phyloP scores from a whole-genome alignment of 2,329 filamentous ascomycete species.

The Pleoardoris graminearum region DNA sequence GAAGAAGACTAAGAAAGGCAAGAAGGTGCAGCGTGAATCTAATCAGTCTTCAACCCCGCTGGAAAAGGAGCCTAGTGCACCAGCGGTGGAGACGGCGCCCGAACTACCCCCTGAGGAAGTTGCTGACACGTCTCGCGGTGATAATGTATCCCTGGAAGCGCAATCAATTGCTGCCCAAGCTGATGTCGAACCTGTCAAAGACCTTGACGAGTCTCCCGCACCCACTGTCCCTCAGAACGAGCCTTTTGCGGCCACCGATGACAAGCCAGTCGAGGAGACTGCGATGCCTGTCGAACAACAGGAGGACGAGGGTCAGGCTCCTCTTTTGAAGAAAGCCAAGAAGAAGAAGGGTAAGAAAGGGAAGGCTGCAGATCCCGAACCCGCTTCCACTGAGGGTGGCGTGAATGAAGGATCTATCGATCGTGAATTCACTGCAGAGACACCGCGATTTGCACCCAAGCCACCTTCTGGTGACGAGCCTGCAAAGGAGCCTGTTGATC shows the following conservation, averaged over 20 bases:
- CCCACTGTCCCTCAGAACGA: neutral
- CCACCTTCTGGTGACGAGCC: neutral
- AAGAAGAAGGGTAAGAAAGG: no score
- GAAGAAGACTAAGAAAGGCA: constrained; percentile 45
- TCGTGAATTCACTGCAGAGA: neutral
- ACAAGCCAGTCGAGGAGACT: constrained; percentile 2
- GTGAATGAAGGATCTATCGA: neutral
- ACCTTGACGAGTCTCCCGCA: neutral
- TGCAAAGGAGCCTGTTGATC: neutral
- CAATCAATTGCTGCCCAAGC: neutral
- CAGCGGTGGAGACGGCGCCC: neutral
- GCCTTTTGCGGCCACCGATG: neutral
- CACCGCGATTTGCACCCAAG: neutral
- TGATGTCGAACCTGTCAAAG: neutral
- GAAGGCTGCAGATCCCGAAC: neutral
- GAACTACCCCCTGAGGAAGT: neutral
- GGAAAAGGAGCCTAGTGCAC: constrained; percentile 1
- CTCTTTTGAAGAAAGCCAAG: constrained; percentile 22
- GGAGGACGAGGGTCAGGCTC: constrained; percentile 10
- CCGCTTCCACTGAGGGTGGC: neutral
- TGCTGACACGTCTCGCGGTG: neutral
- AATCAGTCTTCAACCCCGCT: constrained; percentile 4
- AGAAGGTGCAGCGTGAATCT: constrained; percentile 14
- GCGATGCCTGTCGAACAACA: neutral
- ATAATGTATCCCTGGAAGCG: neutral